phyloP scores from a whole-genome alignment of 1,139 yeast genomes.

The Candida sp. region DNA sequence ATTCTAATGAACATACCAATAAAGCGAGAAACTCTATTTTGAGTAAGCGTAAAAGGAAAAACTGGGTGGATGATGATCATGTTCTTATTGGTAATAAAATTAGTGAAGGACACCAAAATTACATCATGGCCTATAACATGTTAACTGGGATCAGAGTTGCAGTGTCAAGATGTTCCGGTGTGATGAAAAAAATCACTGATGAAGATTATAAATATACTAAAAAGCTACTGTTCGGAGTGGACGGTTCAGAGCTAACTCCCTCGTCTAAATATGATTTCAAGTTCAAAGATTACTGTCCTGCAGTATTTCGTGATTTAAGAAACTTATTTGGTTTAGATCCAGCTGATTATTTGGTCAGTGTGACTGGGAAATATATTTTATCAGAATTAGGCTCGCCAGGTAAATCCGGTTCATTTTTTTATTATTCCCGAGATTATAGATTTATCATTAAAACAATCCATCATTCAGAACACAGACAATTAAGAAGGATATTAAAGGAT shows the following conservation, averaged over 20 bases:
- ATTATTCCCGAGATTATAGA: conserved; percentile 89
- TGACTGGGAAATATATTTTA: conserved; percentile 89
- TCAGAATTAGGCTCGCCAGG: conserved; percentile 96
- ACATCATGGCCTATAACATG: conserved; percentile 95
- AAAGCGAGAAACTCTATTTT: conserved; percentile 41
- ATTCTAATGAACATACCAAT: conserved; percentile 25
- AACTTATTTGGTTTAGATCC: conserved; percentile 84
- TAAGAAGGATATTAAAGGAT: conserved; percentile 69
- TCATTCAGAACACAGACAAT: conserved; percentile 85
- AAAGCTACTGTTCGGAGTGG: conserved; percentile 81
- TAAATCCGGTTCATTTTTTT: conserved; percentile 94
- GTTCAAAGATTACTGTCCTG: conserved; percentile 95
- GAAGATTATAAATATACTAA: conserved; percentile 69
- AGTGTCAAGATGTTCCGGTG: conserved; percentile 87
- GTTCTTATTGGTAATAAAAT: conserved; percentile 77
- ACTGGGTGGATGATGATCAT: conserved; percentile 39
- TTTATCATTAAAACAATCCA: conserved; percentile 96
- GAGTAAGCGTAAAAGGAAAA: conserved; percentile 39
- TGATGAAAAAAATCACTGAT: conserved; percentile 68
- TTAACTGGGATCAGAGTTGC: conserved; percentile 95
- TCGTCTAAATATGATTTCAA: conserved; percentile 94
- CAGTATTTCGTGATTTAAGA: conserved; percentile 86
- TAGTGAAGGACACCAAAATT: conserved; percentile 90
- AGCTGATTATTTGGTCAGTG: conserved; percentile 89
- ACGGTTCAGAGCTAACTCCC: conserved; percentile 89